Evolutionary conservation across 1,139 yeast species (phyloP).

Genomic region (Yamadazyma dushanensis): DNA sequence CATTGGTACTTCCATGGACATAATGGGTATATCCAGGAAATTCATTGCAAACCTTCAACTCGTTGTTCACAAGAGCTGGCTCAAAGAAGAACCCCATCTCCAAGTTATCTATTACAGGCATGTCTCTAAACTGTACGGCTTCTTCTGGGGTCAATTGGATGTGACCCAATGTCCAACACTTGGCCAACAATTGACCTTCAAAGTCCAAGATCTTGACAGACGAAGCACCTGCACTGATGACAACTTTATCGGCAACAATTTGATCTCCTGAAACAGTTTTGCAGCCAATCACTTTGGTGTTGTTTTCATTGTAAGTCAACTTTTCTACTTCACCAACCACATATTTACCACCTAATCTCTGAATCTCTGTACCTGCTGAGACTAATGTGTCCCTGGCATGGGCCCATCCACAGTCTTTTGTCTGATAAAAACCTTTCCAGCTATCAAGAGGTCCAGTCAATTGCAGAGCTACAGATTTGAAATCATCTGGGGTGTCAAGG

Average conservation of each 20-base stretch:
- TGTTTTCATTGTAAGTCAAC: conserved; percentile 1
- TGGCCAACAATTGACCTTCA: conserved; percentile 20
- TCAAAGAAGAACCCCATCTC: conserved; percentile 26
- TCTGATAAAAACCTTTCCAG: conserved; percentile 10
- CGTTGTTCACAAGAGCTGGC: conserved; percentile 18
- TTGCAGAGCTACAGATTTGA: conserved; percentile 6
- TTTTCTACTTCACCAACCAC: conserved; percentile 24
- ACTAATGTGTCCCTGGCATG: conserved; percentile 8
- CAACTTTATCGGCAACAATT: conserved; percentile 21
- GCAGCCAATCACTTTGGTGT: conserved; percentile 12
- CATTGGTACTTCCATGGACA: conserved; percentile 6
- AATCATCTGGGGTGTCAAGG: conserved; percentile 4
- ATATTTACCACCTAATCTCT: conserved; percentile 28
- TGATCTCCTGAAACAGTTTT: conserved; percentile 8
- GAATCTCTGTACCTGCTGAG: conserved; percentile 22
- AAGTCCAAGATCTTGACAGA: conserved; percentile 31
- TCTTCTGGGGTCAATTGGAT: conserved; percentile 31
- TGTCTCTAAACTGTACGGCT: conserved; percentile 20
- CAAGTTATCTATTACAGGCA: conserved; percentile 38
- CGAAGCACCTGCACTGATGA: conserved; percentile 36
- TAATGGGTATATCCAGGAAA: conserved; percentile 16
- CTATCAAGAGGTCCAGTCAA: conserved; percentile 4
- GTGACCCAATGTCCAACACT: conserved; percentile 40
- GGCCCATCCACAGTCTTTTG: conserved; percentile 17
- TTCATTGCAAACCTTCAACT: conserved; percentile 15